These are phyloP conservation scores for Sugiyamaella pinicola DNA, from an alignment of 1,139 yeast species.

Conservation along the genomic window DNA sequence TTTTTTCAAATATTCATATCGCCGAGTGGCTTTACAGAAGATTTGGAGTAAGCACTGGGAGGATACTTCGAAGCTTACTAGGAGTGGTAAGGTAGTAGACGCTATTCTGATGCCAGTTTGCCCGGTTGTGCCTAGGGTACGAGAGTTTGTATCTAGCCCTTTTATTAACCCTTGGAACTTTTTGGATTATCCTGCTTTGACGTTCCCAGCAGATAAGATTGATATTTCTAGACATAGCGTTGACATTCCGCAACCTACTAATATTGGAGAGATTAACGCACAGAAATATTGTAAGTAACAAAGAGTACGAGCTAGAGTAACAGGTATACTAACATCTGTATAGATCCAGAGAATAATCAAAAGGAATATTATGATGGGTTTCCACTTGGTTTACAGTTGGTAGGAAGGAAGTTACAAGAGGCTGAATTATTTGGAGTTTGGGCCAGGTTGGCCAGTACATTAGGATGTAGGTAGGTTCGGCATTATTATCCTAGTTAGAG, in stretches of 20 bases:
- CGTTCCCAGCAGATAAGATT: conserved; percentile 30
- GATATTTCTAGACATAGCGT: conserved; percentile 29
- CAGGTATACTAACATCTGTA: conserved; percentile 4
- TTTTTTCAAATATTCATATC: conserved; percentile 38
- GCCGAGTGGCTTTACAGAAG: conserved; percentile 56
- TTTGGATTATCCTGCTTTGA: conserved; percentile 34
- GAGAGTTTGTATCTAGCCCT: conserved; percentile 30
- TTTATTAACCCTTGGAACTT: conserved; percentile 31
- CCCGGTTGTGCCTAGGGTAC: conserved; percentile 37
- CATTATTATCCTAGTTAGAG: background rate
- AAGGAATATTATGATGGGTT: conserved; percentile 28
- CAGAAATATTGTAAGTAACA: conserved; percentile 27
- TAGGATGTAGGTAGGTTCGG: conserved; percentile 1
- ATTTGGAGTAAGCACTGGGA: conserved; percentile 38
- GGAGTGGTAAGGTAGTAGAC: conserved; percentile 43
- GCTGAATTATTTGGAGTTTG: conserved; percentile 30
- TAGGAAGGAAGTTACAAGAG: conserved; percentile 33
- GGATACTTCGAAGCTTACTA: conserved; percentile 34
- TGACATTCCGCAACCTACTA: conserved; percentile 30
- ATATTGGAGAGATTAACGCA: conserved; percentile 26
- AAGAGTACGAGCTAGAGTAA: background rate
- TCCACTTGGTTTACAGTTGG: conserved; percentile 33
- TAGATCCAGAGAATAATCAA: conserved; percentile 21
- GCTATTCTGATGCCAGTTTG: conserved; percentile 45
- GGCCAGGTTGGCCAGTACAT: conserved; percentile 9